Percentiles rank a stretch among this genome's conserved stretches.
Conservation (phyloP, 495 filamentous ascomycete genomes). For the Astrocystis sublimbata region DNA sequence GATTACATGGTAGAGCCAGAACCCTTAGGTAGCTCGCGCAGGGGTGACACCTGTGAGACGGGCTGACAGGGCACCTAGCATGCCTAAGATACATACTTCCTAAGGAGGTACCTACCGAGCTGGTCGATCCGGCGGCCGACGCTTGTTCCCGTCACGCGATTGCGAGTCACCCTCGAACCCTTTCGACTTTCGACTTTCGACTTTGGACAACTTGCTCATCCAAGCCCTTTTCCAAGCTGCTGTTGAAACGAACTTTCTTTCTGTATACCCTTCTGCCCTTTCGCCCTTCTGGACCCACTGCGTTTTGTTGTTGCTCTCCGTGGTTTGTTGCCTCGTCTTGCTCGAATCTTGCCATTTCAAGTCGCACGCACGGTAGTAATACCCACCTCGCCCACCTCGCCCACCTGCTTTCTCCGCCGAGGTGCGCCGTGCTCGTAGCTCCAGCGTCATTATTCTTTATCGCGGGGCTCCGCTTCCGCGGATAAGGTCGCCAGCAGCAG, state of each 20-base stretch:
- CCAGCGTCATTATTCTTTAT: slow-evolving; percentile 9
- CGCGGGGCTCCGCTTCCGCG: slow-evolving; percentile 17
- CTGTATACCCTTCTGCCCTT: not conserved
- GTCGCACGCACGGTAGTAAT: no score
- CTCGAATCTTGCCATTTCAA: no score
- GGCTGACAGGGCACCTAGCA: no score
- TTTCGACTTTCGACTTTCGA: not conserved
- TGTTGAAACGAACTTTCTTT: no score
- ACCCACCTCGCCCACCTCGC: not conserved
- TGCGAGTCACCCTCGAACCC: slow-evolving; percentile 9
- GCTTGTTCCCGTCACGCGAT: slow-evolving; percentile 16
- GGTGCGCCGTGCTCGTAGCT: slow-evolving; percentile 5
- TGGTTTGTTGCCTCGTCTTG: not conserved
- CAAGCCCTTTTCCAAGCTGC: not conserved
- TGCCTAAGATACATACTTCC: not conserved
- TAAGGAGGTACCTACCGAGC: slow-evolving; percentile 7
- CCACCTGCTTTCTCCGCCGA: not conserved
- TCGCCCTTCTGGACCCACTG: not conserved
- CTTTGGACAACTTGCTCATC: not conserved
- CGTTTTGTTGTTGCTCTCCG: not conserved
- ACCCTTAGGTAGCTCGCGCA: no score
- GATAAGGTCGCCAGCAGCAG: slow-evolving; percentile 2
- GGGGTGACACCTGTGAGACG: no score
- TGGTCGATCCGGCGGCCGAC: slow-evolving; percentile 2
- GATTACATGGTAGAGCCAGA: no score